Conservation (phyloP, 345 rosid genomes). For the Physaria fendleri region DNA sequence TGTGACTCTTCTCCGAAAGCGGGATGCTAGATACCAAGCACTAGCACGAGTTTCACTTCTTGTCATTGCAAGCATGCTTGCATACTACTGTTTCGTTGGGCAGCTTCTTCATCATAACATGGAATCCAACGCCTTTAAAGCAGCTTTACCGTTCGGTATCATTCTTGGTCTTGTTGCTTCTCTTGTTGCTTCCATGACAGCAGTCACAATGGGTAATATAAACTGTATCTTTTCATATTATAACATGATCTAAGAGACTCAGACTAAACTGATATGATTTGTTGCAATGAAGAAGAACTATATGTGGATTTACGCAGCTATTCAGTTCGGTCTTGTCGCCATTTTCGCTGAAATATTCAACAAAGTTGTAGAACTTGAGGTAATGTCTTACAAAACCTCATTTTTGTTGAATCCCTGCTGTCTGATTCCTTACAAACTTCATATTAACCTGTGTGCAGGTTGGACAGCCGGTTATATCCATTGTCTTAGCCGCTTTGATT, state of each 20-base stretch:
- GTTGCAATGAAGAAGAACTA: slow-evolving; percentile 49
- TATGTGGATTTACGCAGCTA: slow-evolving; percentile 65
- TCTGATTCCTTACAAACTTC: not conserved
- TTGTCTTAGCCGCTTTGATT: slow-evolving; percentile 64
- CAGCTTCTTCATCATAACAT: slow-evolving; percentile 50
- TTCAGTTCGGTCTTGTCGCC: slow-evolving; percentile 67
- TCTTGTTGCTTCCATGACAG: slow-evolving; percentile 65
- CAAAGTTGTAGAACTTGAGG: slow-evolving; percentile 47
- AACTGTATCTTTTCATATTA: no score
- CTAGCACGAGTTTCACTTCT: slow-evolving; percentile 91
- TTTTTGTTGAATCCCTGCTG: not conserved
- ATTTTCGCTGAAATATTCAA: slow-evolving; percentile 69
- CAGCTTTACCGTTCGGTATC: slow-evolving; percentile 85
- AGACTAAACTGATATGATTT: not conserved
- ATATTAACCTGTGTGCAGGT: slow-evolving; percentile 11
- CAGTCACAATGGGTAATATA: slow-evolving; percentile 77
- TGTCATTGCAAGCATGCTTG: slow-evolving; percentile 63
- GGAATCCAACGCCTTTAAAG: slow-evolving; percentile 69
- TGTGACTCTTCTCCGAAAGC: slow-evolving; percentile 77
- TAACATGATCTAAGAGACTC: no score
- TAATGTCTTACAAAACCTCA: not conserved
- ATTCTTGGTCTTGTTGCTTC: slow-evolving; percentile 71
- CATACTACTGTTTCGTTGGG: slow-evolving; percentile 63
- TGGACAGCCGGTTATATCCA: slow-evolving; percentile 57
- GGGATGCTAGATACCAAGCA: slow-evolving; percentile 50